Evolutionary conservation across 163 green algal species (phyloP), one percentile per base, ranked within the genome.

Genomic region (Coccomyxa subellipsoidea): DNA sequence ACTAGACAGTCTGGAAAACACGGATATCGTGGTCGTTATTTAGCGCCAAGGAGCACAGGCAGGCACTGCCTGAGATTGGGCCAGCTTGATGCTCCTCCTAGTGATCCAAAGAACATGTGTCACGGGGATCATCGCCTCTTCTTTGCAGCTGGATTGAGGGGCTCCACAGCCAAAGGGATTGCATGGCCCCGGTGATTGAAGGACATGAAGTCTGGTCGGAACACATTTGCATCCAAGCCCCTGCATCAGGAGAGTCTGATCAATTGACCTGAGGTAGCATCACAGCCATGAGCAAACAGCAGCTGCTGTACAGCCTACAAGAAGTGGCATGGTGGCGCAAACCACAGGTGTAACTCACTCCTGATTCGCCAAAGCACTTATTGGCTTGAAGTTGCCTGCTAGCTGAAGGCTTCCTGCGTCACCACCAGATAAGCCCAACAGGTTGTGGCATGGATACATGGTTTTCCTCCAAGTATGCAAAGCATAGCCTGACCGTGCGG

Each of bases 131-230:
- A 59, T 59, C 5, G 21, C 21, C 32, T 73, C 8, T 73, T 73
- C 66, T 73, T 73, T 27, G 66, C 66, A 36, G 29, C 66, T 59
- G 47, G 1, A 73, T 34, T 73, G 1, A 73, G 29, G 29, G 66
- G 66, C 66, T 73, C 66, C 66, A 73, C 66, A 34, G 66, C 27
- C 27, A 73, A 34, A 73, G 66, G 66, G 29, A 73, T 36, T 34
- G 66, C 66, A 73, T 36, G n/a, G 18, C 66, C 66, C n/a, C 66
- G 31, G 27, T 73, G 66, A 73, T 73, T 73, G 66, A 73, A 73
- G 2, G 66, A 3, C 66, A 73, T 73, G 66, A 73, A 73, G 66
- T 73, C 66, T n/a, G 66, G 66, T 8, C 66, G 66, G n/a, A 73
- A 73, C 66, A 73, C 66, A 36, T 36, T 34, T 34, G n/a, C n/a